Evolutionary conservation across 441 rosid genomes (phyloP), one percentile per base, ranked within the genome.

Genomic region (Raphanus hybrid): DNA sequence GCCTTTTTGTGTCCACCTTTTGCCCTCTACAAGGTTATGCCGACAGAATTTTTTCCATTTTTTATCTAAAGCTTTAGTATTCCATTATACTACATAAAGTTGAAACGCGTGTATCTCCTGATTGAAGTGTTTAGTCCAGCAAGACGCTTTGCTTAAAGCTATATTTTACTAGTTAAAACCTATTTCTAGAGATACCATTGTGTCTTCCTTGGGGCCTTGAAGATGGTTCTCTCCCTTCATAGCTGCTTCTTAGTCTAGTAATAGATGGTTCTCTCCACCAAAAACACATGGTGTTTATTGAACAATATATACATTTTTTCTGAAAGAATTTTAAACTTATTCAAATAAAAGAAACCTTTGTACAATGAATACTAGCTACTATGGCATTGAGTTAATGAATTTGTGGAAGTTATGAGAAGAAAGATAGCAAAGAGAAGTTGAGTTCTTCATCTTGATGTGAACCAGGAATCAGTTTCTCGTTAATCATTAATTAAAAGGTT

Each of bases 71-170:
- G 20, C 78, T 73, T 45, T 64, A 50, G n/a, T 23, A 66, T 29
- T 20, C 52, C 43, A 57, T 34, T 73, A 71, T 50, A 69, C 32
- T 61, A 60, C 37, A 63, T 52, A 73, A 55, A 43, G 12, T 63
- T 55, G 29, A 66, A 39, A 68, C 12, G 37, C 35, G 58, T 71
- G 35, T 18, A 41, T 71, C 7, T 16, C 57, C 32, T 32, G 75
- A 66, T 52, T 67, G 70, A 69, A 61, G 65, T 27, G 8, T 61
- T 61, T 61, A 60, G 64, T 60, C 64, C 37, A 60, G 35, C 64
- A 60, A 12, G 64, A 5, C 35, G 63, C 63, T 58, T 58, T 58
- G 14, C 11, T 58, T 23, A 23, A 26, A 60, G 64, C 64, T 60
- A 73, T 67, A 69, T 54, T 8, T 59, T 32, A 32, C 27, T 58